phyloP scores from a whole-genome alignment of 371 early-diverging fungal genomes.

The Mortierella sp. region DNA sequence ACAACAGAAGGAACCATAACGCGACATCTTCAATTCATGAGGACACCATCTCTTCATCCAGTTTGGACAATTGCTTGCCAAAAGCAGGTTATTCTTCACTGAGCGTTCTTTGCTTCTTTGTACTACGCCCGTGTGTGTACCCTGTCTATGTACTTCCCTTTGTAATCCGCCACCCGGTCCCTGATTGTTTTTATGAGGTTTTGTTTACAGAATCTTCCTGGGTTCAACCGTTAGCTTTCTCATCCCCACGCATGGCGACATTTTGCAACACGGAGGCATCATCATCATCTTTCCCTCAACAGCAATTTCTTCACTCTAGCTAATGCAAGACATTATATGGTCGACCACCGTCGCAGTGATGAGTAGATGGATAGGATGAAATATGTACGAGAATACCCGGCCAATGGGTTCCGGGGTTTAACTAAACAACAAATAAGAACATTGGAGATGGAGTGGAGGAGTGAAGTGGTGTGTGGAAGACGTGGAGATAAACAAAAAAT shows the following conservation, averaged over 20 bases:
- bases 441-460: background rate
- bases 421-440: background rate
- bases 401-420: background rate
- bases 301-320: background rate
- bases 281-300: background rate
- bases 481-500: background rate
- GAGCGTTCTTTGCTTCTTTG: background rate
- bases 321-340: too few relatives aligned
- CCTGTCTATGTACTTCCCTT: background rate
- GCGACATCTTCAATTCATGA: constrained; percentile 28
- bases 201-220: background rate
- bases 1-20: background rate
- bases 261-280: constrained; percentile 13
- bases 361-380: background rate
- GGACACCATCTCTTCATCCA: constrained; percentile 15
- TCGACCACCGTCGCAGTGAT: too few relatives aligned
- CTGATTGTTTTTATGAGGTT: background rate
- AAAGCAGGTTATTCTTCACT: background rate
- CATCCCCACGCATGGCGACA: constrained; percentile 21
- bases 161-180: background rate
- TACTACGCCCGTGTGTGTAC: background rate
- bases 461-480: background rate
- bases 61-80: constrained; percentile 18
- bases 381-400: background rate
- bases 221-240: background rate